phyloP scores from a whole-genome alignment of 2,329 filamentous ascomycete genomes.

The Talaromyces amestolkiae region DNA sequence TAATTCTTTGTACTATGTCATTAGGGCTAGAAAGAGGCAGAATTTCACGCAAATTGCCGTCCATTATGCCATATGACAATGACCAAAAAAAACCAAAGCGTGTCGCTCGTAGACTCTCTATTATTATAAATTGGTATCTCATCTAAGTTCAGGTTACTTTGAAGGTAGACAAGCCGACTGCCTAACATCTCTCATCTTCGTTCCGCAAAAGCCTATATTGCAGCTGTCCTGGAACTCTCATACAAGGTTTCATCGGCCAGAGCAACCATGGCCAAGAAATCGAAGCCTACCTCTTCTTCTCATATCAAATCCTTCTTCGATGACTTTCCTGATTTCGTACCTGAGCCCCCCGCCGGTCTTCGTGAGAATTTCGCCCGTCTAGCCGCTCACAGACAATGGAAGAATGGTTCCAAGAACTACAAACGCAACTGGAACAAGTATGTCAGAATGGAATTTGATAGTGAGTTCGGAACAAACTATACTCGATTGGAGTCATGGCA shows the following conservation, averaged over 20 bases:
- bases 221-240: background rate
- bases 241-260: background rate
- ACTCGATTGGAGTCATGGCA: conserved; percentile 26
- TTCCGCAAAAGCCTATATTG: too few relatives aligned
- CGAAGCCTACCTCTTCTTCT: background rate
- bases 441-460: conserved; percentile 25
- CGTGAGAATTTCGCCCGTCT: conserved; percentile 25
- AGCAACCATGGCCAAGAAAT: background rate
- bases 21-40: background rate
- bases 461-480: conserved; percentile 18
- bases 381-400: conserved; percentile 24
- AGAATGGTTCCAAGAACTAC: conserved; percentile 23
- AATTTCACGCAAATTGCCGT: background rate
- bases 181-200: background rate
- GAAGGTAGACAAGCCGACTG: background rate
- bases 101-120: background rate
- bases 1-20: background rate
- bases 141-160: background rate
- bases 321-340: conserved; percentile 22
- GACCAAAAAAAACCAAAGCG: background rate
- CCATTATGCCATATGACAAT: background rate
- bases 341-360: conserved; percentile 20
- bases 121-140: background rate
- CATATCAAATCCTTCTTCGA: conserved; percentile 17
- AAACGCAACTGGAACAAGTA: conserved; percentile 25